phyloP scores from a whole-genome alignment of 2,329 filamentous ascomycete species.

The Botrytis porri region DNA sequence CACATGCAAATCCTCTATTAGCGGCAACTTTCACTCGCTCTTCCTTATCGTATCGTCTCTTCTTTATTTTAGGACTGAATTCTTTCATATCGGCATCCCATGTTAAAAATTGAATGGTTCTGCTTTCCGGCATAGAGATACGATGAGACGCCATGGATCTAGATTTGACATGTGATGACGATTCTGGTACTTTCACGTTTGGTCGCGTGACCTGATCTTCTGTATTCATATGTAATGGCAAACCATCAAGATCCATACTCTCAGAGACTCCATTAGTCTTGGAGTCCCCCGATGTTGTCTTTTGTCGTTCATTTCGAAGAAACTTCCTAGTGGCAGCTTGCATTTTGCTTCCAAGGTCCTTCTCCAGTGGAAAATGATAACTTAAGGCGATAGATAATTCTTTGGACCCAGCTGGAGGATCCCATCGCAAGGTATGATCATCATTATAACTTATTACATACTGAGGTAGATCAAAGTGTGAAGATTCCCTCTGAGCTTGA shows the following conservation, averaged over 20 bases:
- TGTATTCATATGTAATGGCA: constrained; percentile 2
- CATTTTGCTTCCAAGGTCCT: constrained; percentile 25
- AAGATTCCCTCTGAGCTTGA: constrained; percentile 18
- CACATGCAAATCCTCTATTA: constrained; percentile 28
- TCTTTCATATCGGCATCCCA: constrained; percentile 25
- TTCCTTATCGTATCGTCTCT: constrained; percentile 23
- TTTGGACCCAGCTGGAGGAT: constrained; percentile 23
- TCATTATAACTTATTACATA: constrained; percentile 24
- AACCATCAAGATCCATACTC: neutral
- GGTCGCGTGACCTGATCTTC: constrained; percentile 12
- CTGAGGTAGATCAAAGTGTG: constrained; percentile 20
- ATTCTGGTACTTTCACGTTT: constrained; percentile 1
- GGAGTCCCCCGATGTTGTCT: neutral
- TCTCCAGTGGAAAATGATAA: constrained; percentile 26
- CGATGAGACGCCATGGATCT: constrained; percentile 5
- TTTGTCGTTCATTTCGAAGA: constrained; percentile 16
- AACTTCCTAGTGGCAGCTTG: constrained; percentile 24
- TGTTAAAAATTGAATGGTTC: constrained; percentile 12
- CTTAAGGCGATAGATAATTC: constrained; percentile 28
- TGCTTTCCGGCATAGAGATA: constrained; percentile 13
- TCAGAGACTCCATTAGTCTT: neutral
- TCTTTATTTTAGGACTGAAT: constrained; percentile 20
- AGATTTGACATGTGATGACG: constrained; percentile 10
- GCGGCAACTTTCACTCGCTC: constrained; percentile 25
- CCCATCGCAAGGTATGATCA: constrained; percentile 25